Evolutionary conservation across 1,284 basidiomycete genomes (phyloP), one percentile per base, ranked within the genome.

Genomic region (Dichomitus squalens): DNA sequence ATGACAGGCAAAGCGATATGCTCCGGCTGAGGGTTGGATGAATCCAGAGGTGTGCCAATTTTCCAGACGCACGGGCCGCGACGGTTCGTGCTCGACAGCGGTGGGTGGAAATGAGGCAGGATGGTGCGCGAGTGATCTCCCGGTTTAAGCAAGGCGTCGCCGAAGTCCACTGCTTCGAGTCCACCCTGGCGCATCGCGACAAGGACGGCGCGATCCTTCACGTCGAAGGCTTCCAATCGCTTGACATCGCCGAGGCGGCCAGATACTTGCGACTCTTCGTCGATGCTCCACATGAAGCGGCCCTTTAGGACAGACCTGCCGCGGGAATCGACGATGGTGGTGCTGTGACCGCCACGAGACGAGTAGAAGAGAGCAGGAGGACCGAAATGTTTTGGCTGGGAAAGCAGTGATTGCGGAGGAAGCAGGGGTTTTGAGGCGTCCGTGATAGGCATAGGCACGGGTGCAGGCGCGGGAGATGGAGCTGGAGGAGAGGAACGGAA

Each of bases 331-430:
- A 94, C 92, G 50, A 94, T 92, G 4, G 88, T 81, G 0, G 91
- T 94, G 62, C 90, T 90, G 65, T 92, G 88, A 1, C 89, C 88
- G 20, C 93, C 92, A 27, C 91, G 85, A 18, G 91, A 90, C 20
- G 92, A 93, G 70, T 85, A 94, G 75, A 95, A 95, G 18, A 95
- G 72, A 0, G 92, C 90, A 1, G 92, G 92, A 20, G 92, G 92
- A 0, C 92, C 92, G 64, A 90, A 93, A 67, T 92, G 89, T 31
- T 80, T 81, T 2, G 92, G 87, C 65, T 94, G 92, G 14, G 86
- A 72, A n/a, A 95, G 77, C 4, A 95, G 78, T 18, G 92, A 93
- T 55, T 92, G 86, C 0, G 92, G 92, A 16, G 78, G 74, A 29
- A 95, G 78, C 0, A 93, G 73, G 1, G 88, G 86, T 58, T 83